Percentiles rank a stretch among this genome's conserved stretches.
Evolutionary conservation across 2,329 filamentous ascomycete species (phyloP).

Genomic region (Phoma sp.): DNA sequence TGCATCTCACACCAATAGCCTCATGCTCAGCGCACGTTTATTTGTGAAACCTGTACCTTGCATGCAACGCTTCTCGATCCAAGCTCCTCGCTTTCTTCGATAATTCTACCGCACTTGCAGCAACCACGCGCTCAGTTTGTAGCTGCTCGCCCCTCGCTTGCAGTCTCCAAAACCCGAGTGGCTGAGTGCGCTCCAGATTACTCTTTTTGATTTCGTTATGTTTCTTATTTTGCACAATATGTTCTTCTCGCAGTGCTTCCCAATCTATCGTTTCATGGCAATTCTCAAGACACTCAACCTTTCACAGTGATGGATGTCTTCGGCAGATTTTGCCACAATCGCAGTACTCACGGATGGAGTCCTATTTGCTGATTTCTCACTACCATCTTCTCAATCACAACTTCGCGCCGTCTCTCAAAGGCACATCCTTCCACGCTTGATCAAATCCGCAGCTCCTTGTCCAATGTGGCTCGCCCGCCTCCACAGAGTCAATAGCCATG

Average conservation of each 20-base stretch:
- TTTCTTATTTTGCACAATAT: too few relatives aligned
- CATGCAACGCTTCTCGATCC: not conserved
- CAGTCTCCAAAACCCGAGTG: not conserved
- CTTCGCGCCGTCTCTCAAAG: slow-evolving; percentile 31
- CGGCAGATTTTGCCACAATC: too few relatives aligned
- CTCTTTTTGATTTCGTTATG: too few relatives aligned
- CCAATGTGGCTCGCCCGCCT: slow-evolving; percentile 62
- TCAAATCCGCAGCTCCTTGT: slow-evolving; percentile 67
- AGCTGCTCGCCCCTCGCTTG: not conserved
- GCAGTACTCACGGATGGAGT: too few relatives aligned
- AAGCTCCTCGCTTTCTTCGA: not conserved
- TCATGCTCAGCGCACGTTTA: not conserved
- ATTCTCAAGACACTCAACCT: too few relatives aligned
- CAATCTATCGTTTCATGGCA: too few relatives aligned
- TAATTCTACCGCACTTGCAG: slow-evolving; percentile 12
- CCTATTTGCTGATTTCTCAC: too few relatives aligned
- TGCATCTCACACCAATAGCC: slow-evolving; percentile 10
- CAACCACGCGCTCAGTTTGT: slow-evolving; percentile 6
- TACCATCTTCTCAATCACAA: slow-evolving; percentile 18
- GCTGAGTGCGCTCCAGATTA: too few relatives aligned
- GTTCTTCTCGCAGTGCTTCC: too few relatives aligned
- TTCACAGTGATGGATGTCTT: too few relatives aligned
- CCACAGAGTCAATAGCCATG: slow-evolving; percentile 67
- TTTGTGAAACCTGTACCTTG: slow-evolving; percentile 8
- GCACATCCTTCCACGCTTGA: slow-evolving; percentile 65